A percentile compares a stretch with the other conserved stretches of the same genome.
Conservation (phyloP, 2,329 filamentous ascomycete genomes). For the Pseudogymnoascus sp. region DNA sequence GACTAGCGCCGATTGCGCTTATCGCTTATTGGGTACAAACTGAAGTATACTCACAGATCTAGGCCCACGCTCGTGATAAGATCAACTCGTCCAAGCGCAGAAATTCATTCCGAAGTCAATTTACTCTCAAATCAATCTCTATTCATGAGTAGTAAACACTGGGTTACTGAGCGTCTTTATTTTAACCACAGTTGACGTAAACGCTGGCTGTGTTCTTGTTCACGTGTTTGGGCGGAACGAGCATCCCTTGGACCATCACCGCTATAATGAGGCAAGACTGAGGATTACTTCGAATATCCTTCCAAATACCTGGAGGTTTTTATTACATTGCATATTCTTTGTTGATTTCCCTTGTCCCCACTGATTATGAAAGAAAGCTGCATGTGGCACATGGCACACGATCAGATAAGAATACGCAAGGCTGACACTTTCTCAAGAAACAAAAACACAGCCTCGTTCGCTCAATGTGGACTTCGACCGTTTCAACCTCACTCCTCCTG, state of each 20-base stretch:
- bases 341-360: not conserved
- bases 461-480: not conserved
- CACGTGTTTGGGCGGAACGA: not conserved
- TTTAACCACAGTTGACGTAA: not conserved
- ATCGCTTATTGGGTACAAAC: slow-evolving; percentile 6
- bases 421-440: not conserved
- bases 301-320: not conserved
- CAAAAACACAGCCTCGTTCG: not conserved
- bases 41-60: not conserved
- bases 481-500: not conserved
- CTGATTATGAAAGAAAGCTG: not conserved
- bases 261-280: not conserved
- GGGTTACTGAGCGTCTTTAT: not conserved
- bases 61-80: not conserved
- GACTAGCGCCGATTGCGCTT: slow-evolving; percentile 7
- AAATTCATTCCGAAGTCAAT: not conserved
- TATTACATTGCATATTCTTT: not conserved
- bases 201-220: not conserved
- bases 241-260: not conserved
- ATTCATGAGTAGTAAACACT: not conserved
- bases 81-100: not conserved
- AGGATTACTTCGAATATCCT: not conserved
- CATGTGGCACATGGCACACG: slow-evolving; percentile 1
- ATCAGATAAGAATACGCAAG: not conserved
- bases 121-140: not conserved